These are phyloP conservation scores for Fusarium heterosporum DNA, from an alignment of 2,329 filamentous ascomycete species.

Conservation along the genomic window DNA sequence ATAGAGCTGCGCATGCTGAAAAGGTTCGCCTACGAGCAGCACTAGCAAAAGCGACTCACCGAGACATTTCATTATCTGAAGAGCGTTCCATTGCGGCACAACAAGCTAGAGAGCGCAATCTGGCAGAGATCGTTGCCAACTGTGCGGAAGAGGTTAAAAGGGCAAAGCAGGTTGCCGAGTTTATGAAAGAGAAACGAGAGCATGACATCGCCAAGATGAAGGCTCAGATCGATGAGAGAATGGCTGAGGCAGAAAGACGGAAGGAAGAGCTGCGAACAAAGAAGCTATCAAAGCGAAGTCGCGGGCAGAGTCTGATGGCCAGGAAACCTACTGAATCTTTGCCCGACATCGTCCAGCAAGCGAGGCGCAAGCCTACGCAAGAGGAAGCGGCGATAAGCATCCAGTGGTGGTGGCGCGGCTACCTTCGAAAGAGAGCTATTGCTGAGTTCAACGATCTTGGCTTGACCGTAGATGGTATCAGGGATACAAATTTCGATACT, in stretches of 20 bases:
- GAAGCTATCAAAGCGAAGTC: constrained; percentile 63
- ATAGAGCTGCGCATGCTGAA: constrained; percentile 84
- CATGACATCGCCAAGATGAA: constrained; percentile 77
- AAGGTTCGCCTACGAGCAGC: constrained; percentile 83
- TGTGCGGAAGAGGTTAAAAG: constrained; percentile 87
- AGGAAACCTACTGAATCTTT: constrained; percentile 63
- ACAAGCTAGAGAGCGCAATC: constrained; percentile 80
- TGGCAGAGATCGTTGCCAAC: constrained; percentile 83
- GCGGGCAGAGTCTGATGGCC: constrained; percentile 64
- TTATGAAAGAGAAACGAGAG: constrained; percentile 83
- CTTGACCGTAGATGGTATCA: constrained; percentile 76
- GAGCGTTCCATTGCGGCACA: constrained; percentile 82
- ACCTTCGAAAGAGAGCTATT: constrained; percentile 69
- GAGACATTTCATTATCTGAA: constrained; percentile 74
- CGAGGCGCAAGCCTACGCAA: constrained; percentile 60
- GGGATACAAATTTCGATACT: constrained; percentile 78
- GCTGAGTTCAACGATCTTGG: constrained; percentile 74
- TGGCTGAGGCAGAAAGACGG: constrained; percentile 80
- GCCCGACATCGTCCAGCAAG: constrained; percentile 64
- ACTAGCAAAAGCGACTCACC: constrained; percentile 75
- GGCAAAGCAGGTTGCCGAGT: constrained; percentile 84
- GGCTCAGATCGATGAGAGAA: constrained; percentile 81
- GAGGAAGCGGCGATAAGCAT: constrained; percentile 74
- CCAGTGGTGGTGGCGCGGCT: constrained; percentile 76
- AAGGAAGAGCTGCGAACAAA: constrained; percentile 72